A percentile compares a stretch with the other conserved stretches of the same genome.
phyloP scores from a whole-genome alignment of 2,329 filamentous ascomycete species.

The Zalaria sp. region DNA sequence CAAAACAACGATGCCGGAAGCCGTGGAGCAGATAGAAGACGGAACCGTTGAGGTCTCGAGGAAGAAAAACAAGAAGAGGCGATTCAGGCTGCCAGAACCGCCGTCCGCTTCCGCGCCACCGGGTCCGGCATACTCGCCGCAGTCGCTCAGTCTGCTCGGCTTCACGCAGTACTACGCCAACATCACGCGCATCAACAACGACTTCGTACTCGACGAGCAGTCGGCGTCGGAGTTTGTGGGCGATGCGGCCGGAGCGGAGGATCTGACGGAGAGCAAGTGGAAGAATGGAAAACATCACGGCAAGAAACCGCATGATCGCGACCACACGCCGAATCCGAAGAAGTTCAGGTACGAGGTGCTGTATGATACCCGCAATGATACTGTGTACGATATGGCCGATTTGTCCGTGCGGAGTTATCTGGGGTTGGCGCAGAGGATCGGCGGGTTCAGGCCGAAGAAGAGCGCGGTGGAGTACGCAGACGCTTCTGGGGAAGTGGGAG shows the following conservation, averaged over 20 bases:
- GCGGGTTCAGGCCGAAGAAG: slow-evolving; percentile 30
- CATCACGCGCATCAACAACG: slow-evolving; percentile 76
- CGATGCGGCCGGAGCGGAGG: slow-evolving; percentile 12
- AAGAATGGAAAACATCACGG: slow-evolving; percentile 49
- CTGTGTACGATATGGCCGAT: slow-evolving; percentile 61
- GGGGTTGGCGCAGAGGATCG: slow-evolving; percentile 67
- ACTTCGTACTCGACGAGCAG: slow-evolving; percentile 26
- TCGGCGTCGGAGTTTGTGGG: background rate
- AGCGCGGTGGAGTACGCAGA: slow-evolving; percentile 3
- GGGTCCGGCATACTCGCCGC: slow-evolving; percentile 80
- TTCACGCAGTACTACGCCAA: slow-evolving; percentile 93
- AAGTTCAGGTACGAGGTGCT: slow-evolving; percentile 66
- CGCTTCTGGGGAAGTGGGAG: background rate
- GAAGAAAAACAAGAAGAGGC: slow-evolving; percentile 41
- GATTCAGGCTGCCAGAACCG: slow-evolving; percentile 46
- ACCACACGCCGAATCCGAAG: slow-evolving; percentile 42
- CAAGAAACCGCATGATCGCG: slow-evolving; percentile 36
- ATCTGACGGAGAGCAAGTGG: slow-evolving; percentile 33
- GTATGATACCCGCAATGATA: slow-evolving; percentile 71
- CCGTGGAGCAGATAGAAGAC: slow-evolving; percentile 5
- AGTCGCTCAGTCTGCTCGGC: slow-evolving; percentile 62
- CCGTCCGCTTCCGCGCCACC: slow-evolving; percentile 61
- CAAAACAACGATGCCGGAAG: background rate
- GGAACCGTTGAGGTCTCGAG: slow-evolving; percentile 20
- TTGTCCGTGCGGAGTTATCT: slow-evolving; percentile 74